Percentiles rank a stretch among this genome's conserved stretches.
Conservation (phyloP, 345 rosid genomes). For the Aquilaria malaccensis region DNA sequence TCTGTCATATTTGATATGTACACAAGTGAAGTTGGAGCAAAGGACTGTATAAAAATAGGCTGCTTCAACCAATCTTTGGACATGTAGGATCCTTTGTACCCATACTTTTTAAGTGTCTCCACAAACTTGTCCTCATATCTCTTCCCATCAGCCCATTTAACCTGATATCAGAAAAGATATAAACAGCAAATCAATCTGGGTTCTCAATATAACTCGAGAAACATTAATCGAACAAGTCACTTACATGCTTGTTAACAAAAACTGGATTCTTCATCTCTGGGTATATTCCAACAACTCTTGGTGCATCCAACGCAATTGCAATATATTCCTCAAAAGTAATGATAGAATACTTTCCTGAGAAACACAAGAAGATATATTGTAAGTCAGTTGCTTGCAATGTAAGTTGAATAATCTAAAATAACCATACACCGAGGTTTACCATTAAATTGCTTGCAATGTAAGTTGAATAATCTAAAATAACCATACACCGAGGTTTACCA, state of each 20-base stretch:
- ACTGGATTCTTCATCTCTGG: conserved; percentile 92
- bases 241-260: conserved; percentile 65
- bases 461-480: background rate
- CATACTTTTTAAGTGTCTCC: conserved; percentile 53
- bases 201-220: background rate
- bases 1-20: conserved; percentile 53
- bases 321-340: conserved; percentile 79
- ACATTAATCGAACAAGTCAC: conserved; percentile 10
- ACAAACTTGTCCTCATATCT: conserved; percentile 61
- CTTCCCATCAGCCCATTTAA: conserved; percentile 69
- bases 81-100: conserved; percentile 66
- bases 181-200: background rate
- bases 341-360: conserved; percentile 62
- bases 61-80: conserved; percentile 67
- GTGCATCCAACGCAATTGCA: conserved; percentile 66
- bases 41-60: conserved; percentile 79
- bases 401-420: background rate
- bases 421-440: conserved; percentile 24
- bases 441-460: conserved; percentile 38
- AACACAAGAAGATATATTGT: background rate
- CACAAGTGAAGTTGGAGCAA: conserved; percentile 75
- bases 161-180: conserved; percentile 24
- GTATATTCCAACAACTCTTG: conserved; percentile 80
- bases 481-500: conserved; percentile 25
- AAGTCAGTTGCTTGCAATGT: no score